These are phyloP conservation scores for Cercospora sesami DNA, from an alignment of 2,329 filamentous ascomycete species.

Conservation along the genomic window DNA sequence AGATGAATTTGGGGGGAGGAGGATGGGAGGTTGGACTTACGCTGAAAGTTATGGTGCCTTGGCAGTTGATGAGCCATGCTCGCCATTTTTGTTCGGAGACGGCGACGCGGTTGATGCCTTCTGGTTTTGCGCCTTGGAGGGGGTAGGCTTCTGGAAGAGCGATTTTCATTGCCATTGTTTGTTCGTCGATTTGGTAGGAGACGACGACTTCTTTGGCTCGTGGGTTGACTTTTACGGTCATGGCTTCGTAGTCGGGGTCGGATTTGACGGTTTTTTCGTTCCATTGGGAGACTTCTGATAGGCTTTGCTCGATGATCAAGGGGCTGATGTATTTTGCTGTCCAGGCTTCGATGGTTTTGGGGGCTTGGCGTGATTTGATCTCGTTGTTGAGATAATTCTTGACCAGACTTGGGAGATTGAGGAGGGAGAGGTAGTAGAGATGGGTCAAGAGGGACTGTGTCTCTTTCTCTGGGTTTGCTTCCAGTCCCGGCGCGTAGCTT, in stretches of 20 bases:
- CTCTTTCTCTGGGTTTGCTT: slow-evolving; percentile 67
- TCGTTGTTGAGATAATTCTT: slow-evolving; percentile 77
- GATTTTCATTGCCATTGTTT: slow-evolving; percentile 78
- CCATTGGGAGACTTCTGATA: slow-evolving; percentile 71
- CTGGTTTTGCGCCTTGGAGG: slow-evolving; percentile 73
- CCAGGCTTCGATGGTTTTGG: slow-evolving; percentile 77
- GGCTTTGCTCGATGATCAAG: slow-evolving; percentile 63
- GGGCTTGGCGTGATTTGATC: slow-evolving; percentile 75
- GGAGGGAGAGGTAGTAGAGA: slow-evolving; percentile 79
- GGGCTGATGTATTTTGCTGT: slow-evolving; percentile 79
- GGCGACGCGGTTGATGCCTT: slow-evolving; percentile 77
- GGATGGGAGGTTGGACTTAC: slow-evolving; percentile 42
- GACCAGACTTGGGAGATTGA: slow-evolving; percentile 73
- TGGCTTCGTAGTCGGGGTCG: slow-evolving; percentile 52
- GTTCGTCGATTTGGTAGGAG: slow-evolving; percentile 84
- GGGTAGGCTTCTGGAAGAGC: slow-evolving; percentile 79
- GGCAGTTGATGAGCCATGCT: slow-evolving; percentile 81
- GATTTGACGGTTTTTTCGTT: slow-evolving; percentile 45
- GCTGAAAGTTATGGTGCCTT: slow-evolving; percentile 90
- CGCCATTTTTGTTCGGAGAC: slow-evolving; percentile 92
- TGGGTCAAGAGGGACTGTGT: slow-evolving; percentile 83
- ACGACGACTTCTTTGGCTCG: slow-evolving; percentile 75
- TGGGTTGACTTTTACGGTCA: slow-evolving; percentile 69
- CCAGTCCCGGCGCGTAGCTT: slow-evolving; percentile 57
- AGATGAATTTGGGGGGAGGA: background rate